Base-by-base conservation (phyloP, 1,284 basidiomycete genomes). In the Ceratobasidium sp. region DNA sequence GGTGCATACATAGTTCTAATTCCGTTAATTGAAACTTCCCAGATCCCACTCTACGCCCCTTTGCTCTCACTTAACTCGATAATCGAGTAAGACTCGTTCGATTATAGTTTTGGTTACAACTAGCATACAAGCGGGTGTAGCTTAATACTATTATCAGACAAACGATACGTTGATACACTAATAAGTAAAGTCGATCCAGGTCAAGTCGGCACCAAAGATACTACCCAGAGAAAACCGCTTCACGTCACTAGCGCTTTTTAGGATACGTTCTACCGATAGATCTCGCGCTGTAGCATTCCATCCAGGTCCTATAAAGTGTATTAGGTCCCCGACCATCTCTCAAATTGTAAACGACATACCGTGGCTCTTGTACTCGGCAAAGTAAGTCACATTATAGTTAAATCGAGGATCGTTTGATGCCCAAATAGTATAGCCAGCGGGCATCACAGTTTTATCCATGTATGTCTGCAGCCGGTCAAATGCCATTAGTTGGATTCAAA, bases 361-460 rank as follows among this genome's bases (percentile, higher is more conserved):
- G 21, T 80, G 81, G 0, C 88, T 89, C 23, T 83, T 80, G 73
- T 80, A 89, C 78, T 90, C 89, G 0, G 88, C 89, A 62, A 86
- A 90, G 77, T 86, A 88, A 0, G 85, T 86, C 2, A 88, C 88
- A 75, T 85, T 84, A 73, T 85, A 81, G 47, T 89, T 86, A 1
- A 81, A 79, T 0, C 67, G 67, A 49, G 80, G 82, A 84, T 85
- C 82, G 13, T 81, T 82, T 72, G 82, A 82, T 73, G 81, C 80
- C 75, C 87, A 90, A 0, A 87, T 81, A 1, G 79, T 85, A 80
- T 85, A 90, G 0, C 89, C 88, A 13, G 77, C 80, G 0, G 87
- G 84, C 8, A 81, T 69, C 52, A 90, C 83, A 73, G 84, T 87
- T 1, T 86, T 82, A 67, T 90, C 89, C 89, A 90, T 90, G 76